phyloP scores from a whole-genome alignment of 805 yeast genomes.

The Candida ascalaphidarum region DNA sequence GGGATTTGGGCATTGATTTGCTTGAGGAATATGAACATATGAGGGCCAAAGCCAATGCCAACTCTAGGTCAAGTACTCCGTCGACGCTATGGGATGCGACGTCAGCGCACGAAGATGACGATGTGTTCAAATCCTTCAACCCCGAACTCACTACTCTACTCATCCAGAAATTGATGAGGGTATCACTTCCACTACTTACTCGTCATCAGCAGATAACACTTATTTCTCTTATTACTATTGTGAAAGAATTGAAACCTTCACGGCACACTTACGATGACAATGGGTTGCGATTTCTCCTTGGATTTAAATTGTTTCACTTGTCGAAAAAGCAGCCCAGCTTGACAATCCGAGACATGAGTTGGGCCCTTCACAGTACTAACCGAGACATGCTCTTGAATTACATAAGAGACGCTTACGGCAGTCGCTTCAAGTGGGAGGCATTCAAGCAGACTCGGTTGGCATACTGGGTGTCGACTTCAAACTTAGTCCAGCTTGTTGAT shows the following conservation, averaged over 20 bases:
- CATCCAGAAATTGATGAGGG: conserved; percentile 50
- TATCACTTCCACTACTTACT: conserved; percentile 70
- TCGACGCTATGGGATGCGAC: no score
- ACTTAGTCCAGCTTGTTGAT: conserved; percentile 43
- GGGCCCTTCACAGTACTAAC: conserved; percentile 82
- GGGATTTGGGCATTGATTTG: conserved; percentile 26
- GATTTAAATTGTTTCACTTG: conserved; percentile 55
- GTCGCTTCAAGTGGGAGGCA: conserved; percentile 49
- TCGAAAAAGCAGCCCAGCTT: conserved; percentile 43
- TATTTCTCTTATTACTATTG: conserved; percentile 57
- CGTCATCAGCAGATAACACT: conserved; percentile 89
- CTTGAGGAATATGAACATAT: conserved; percentile 6
- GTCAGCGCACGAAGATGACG: no score
- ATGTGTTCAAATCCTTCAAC: conserved; percentile 30
- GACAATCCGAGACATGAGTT: conserved; percentile 72
- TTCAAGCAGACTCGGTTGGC: conserved; percentile 56
- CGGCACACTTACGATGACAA: conserved; percentile 44
- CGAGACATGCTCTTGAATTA: conserved; percentile 55
- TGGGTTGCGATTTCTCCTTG: conserved; percentile 65
- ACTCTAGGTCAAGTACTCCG: conserved; percentile 1
- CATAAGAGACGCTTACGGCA: conserved; percentile 34
- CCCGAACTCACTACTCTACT: conserved; percentile 38
- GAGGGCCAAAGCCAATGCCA: not conserved
- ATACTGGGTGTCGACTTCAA: conserved; percentile 50
- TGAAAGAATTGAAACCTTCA: conserved; percentile 44